Conservation (phyloP, 352 stramenopile species). For the Globisporangium iwayamae region DNA sequence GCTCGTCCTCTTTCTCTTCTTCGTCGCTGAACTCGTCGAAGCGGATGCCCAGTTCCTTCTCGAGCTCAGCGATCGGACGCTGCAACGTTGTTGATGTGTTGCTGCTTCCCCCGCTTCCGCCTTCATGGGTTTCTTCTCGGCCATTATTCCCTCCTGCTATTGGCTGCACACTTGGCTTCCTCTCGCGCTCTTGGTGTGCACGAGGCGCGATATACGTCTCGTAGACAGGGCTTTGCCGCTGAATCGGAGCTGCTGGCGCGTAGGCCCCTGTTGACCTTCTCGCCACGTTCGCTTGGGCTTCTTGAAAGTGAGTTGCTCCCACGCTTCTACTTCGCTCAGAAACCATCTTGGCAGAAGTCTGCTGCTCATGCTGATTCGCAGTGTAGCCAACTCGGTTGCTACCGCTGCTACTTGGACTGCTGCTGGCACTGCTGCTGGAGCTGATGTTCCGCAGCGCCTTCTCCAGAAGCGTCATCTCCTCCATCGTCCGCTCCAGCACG, state of each 20-base stretch:
- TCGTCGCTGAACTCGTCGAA: constrained; percentile 64
- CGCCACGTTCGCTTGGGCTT: neutral
- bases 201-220: neutral
- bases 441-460: constrained; percentile 66
- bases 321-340: neutral
- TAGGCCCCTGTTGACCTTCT: neutral
- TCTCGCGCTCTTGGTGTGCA: neutral
- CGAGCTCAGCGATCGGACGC: constrained; percentile 65
- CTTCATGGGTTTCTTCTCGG: constrained; percentile 18
- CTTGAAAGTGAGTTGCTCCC: neutral
- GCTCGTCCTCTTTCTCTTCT: constrained; percentile 47
- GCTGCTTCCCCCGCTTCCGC: constrained; percentile 22
- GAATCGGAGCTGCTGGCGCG: neutral
- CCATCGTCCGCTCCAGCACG: constrained; percentile 47
- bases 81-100: constrained; percentile 36
- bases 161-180: neutral
- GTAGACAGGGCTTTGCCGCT: neutral
- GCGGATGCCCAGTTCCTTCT: constrained; percentile 60
- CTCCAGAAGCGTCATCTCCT: constrained; percentile 62
- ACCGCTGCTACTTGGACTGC: neutral
- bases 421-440: constrained; percentile 36
- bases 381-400: neutral
- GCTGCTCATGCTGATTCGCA: neutral
- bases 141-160: constrained; percentile 2
- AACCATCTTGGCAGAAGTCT: neutral